Evolutionary conservation across 75 land plant species (phyloP).

Genomic region (Picea glauca): DNA sequence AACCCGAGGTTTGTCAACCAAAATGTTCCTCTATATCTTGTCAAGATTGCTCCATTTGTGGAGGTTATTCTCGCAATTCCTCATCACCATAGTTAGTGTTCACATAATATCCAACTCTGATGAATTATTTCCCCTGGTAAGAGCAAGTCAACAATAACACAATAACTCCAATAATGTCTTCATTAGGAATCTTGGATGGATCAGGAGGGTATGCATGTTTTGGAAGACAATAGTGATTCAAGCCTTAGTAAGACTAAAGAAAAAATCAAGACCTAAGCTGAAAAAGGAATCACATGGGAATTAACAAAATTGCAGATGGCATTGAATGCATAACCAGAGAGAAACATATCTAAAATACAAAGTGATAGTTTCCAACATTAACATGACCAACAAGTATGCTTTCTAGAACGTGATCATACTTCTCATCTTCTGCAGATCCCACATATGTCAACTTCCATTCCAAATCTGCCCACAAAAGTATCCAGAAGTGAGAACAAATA

Average conservation of each 20-base stretch:
- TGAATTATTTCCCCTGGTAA: conserved; percentile 82
- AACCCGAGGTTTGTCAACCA: conserved; percentile 86
- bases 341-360: conserved; percentile 66
- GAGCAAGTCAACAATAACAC: conserved; percentile 86
- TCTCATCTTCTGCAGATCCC: conserved; percentile 96
- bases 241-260: not conserved
- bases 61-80: conserved; percentile 78
- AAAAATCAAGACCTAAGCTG: not conserved
- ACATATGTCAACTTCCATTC: conserved; percentile 97
- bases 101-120: conserved; percentile 91
- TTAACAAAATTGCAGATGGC: not conserved
- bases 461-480: conserved; percentile 53
- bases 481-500: not conserved
- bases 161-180: conserved; percentile 91
- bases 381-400: conserved; percentile 97
- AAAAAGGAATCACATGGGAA: not conserved
- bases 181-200: conserved; percentile 77
- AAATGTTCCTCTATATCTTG: conserved; percentile 70
- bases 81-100: conserved; percentile 91
- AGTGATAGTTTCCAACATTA: conserved; percentile 90
- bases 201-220: conserved; percentile 90
- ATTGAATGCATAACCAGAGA: not conserved
- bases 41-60: conserved; percentile 65
- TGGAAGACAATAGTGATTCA: not conserved
- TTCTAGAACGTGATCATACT: conserved; percentile 86